Base-by-base conservation (phyloP, 2,329 filamentous ascomycete genomes). In the Claviceps paspali region DNA sequence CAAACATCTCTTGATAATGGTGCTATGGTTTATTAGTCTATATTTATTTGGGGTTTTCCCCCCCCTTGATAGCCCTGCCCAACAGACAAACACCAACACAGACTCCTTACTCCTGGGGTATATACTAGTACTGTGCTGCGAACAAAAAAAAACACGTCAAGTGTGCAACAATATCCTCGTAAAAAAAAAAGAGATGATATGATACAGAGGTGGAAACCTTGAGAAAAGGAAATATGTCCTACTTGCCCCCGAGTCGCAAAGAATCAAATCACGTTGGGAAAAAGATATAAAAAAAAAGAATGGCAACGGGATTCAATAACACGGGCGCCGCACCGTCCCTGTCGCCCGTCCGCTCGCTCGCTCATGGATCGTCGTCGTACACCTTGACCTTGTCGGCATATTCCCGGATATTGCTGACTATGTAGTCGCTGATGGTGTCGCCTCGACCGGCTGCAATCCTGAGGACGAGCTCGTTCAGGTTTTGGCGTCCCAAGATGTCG, bases 401-500 rank as follows among this genome's bases (percentile, higher is more conserved):
- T 50, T 85, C 72, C 26, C 59, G 62, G 43, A 98, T 96, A 42
- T 82, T 80, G 45, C 84, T 93, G 37, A 83, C 69, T 17, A 93
- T 74, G 33, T 72, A 76, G 43, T 92, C 76, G 34, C 79, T 65
- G 45, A 98, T 88, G 21, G 75, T 67, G 41, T 87, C 71, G 4
- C 91, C 91, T 47, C 75, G 77, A 0, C 91, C 91, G 1, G 85
- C 86, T 0, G 85, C 91, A 8, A 98, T 80, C 36, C 78, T 70
- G 41, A 98, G 59, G 33, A 98, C 80, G 35, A 96, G 63, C 57
- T 98, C 91, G 51, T 98, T 98, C 19, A 98, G 67, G 23, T 76
- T 85, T 47, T 86, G 78, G 22, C 91, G 68, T 1, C 91, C 91
- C 3, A 98, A 67, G 41, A 98, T 98, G 53, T 98, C 91, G 35